Evolutionary conservation across 2,329 filamentous ascomycete genomes (phyloP).

Genomic region (Cercospora canescens): DNA sequence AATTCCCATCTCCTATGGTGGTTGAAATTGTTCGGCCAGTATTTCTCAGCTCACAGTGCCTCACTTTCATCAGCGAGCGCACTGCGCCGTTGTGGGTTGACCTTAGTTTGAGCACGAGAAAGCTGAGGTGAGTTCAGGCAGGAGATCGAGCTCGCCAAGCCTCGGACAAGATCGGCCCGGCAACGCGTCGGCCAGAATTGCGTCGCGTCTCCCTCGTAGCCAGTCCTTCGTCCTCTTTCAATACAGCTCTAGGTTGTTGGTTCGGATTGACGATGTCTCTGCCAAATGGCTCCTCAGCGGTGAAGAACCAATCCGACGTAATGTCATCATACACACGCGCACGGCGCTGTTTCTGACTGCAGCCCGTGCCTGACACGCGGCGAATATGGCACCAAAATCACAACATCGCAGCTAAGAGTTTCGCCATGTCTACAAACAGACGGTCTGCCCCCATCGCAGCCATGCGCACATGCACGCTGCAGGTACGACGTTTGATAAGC

Average conservation of each 20-base stretch:
- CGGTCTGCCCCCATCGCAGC: background rate
- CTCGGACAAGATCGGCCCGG: background rate
- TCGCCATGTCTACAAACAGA: background rate
- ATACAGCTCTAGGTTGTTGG: too few species aligned
- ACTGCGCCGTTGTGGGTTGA: too few species aligned
- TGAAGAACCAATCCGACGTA: background rate
- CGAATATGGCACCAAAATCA: background rate
- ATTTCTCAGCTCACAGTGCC: too few species aligned
- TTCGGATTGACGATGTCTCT: too few species aligned
- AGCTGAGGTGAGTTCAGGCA: too few species aligned
- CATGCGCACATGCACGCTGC: too few species aligned
- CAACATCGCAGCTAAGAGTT: slow-evolving; percentile 3
- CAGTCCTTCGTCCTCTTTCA: background rate
- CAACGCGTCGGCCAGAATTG: background rate
- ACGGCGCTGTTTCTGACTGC: background rate
- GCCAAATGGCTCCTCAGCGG: background rate
- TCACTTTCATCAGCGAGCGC: too few species aligned
- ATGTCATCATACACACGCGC: background rate
- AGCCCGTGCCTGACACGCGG: background rate
- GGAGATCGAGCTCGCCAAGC: background rate
- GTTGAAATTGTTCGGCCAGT: too few species aligned
- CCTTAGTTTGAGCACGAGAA: too few species aligned
- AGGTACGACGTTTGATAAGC: background rate
- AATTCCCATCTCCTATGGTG: too few species aligned
- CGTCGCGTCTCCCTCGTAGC: background rate